Evolutionary conservation across 306 rosid genomes (phyloP).

Genomic region (Sindora glabra): DNA sequence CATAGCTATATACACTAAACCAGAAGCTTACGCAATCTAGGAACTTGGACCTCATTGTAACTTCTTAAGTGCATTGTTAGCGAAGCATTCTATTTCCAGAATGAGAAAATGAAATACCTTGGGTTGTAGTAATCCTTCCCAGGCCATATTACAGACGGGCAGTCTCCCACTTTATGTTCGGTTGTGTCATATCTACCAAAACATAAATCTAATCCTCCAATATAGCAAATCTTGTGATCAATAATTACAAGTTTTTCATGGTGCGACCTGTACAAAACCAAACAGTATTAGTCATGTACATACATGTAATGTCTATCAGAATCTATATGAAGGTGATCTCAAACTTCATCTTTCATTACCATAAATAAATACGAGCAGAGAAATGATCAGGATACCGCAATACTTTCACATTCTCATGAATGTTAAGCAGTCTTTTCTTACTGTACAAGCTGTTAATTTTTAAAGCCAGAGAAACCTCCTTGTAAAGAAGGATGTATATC

Average conservation of each 20-base stretch:
- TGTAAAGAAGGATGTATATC: constrained; percentile 94
- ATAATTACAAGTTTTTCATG: constrained; percentile 97
- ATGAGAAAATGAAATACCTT: constrained; percentile 37
- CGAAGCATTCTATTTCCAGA: not conserved
- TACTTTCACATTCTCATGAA: constrained; percentile 92
- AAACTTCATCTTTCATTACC: constrained; percentile 44
- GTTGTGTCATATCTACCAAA: constrained; percentile 96
- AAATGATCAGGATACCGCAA: constrained; percentile 94
- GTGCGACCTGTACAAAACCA: constrained; percentile 83
- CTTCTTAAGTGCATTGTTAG: not conserved
- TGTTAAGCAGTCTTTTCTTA: constrained; percentile 76
- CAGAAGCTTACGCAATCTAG: not conserved
- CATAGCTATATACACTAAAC: constrained; percentile 1
- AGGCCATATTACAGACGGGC: constrained; percentile 78
- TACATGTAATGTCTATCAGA: constrained; percentile 9
- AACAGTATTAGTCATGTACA: constrained; percentile 17
- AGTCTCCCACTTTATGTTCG: constrained; percentile 88
- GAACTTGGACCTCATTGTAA: not conserved
- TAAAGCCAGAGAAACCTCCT: constrained; percentile 94
- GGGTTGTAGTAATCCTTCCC: constrained; percentile 99
- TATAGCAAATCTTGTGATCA: constrained; percentile 88
- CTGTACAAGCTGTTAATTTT: constrained; percentile 87
- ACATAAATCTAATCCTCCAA: constrained; percentile 96
- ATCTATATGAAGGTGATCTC: constrained; percentile 12
- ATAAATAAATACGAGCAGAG: constrained; percentile 74